Evolutionary conservation across 495 filamentous ascomycete genomes (phyloP), one percentile per base, ranked within the genome.

Genomic region (Aspergillus sclerotioniger): DNA sequence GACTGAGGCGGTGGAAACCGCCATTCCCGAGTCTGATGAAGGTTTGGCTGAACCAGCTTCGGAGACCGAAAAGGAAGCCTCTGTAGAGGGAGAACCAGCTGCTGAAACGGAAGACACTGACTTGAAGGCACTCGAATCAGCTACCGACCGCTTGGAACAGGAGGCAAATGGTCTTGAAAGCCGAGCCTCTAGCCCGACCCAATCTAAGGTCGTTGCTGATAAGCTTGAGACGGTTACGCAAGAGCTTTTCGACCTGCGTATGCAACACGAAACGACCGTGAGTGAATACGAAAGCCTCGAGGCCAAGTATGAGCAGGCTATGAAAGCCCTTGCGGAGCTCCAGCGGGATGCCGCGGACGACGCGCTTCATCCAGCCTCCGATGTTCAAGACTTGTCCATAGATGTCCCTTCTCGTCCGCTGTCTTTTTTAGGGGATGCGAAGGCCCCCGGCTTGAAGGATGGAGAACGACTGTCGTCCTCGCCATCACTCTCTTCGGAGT

Each of bases 401-500:
- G 72, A 80, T 7, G 79, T 82, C 47, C 71, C 82, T 43, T 85
- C 85, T 10, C 80, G 91, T 51, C 90, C 92, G 13, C 79, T 84
- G 52, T 95, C 92, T 88, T 96, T 96, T 92, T 89, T 97, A 90
- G 91, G 84, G 61, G 87, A 91, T 70, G 80, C 80, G 72, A 86
- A 85, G 79, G 83, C 87, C 64, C 70, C 70, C 76, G 88, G 87
- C 64, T 80, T 81, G 69, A 92, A 85, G 71, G 81, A 84, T 80
- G 88, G 85, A 76, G 87, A 79, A 74, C 90, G 90, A 76, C 86
- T 82, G 67, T 90, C 89, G 80, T 92, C 88, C 78, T 91, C 90
- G 84, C 92, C 88, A 71, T 96, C 92, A 74, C 90, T 97, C 69
- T 96, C 90, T 59, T 92, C 91, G 84, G 92, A 97, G 74, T 86